A percentile compares a stretch with the other conserved stretches of the same genome.
These are phyloP conservation scores for Xylaria sp. DNA, from an alignment of 2,329 filamentous ascomycete genomes.

Conservation along the genomic window DNA sequence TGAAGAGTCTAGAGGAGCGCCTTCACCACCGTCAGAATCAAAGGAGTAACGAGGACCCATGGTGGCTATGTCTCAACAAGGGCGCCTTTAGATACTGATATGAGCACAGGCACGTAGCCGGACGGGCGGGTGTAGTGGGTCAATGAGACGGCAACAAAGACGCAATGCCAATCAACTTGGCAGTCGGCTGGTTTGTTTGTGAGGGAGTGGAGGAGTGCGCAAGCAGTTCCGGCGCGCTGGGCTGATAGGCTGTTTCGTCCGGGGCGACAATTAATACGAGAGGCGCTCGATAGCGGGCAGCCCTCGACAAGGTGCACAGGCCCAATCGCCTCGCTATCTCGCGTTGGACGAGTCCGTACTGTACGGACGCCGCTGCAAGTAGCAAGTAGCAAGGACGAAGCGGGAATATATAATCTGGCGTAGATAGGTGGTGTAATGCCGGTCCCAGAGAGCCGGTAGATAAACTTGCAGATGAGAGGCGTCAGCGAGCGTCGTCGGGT, in stretches of 20 bases:
- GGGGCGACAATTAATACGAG: slow-evolving; percentile 26
- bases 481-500: slow-evolving; percentile 6
- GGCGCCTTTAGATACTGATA: slow-evolving; percentile 17
- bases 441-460: not conserved
- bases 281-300: slow-evolving; percentile 24
- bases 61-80: slow-evolving; percentile 37
- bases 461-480: slow-evolving; percentile 20
- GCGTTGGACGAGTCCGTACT: slow-evolving; percentile 11
- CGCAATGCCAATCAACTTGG: slow-evolving; percentile 18
- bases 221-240: slow-evolving; percentile 5
- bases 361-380: not conserved
- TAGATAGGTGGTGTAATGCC: not conserved
- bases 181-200: not conserved
- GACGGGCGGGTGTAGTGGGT: slow-evolving; percentile 21
- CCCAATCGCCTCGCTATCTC: slow-evolving; percentile 19
- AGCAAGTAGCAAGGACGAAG: not conserved
- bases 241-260: slow-evolving; percentile 16
- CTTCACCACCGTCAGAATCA: slow-evolving; percentile 47
- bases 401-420: not conserved
- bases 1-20: slow-evolving; percentile 46
- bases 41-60: slow-evolving; percentile 49
- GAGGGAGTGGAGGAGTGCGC: not conserved
- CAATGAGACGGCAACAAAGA: slow-evolving; percentile 29
- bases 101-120: slow-evolving; percentile 3
- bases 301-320: not conserved